A percentile compares a stretch with the other conserved stretches of the same genome.
These are phyloP conservation scores for Aspergillus incahuasiensis DNA, from an alignment of 495 filamentous ascomycete species.

Conservation along the genomic window DNA sequence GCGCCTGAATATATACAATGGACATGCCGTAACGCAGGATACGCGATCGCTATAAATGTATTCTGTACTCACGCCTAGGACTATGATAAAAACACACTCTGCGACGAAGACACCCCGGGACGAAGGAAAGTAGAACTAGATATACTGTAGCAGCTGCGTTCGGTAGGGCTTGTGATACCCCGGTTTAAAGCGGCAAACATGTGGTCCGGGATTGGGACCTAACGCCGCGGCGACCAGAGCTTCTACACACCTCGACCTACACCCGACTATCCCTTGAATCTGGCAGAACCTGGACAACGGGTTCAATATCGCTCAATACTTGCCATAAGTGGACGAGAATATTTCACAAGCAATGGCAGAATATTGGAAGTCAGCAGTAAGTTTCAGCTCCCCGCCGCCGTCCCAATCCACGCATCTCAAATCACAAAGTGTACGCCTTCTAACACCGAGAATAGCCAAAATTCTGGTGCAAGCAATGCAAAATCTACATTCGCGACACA, in stretches of 20 bases:
- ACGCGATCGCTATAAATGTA: too few species aligned
- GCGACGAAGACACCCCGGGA: too few species aligned
- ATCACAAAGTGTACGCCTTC: conserved; percentile 8
- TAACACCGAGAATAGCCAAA: conserved; percentile 55
- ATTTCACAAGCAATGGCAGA: conserved; percentile 68
- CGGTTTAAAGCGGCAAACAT: not conserved
- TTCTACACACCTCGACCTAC: not conserved
- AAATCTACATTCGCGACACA: conserved; percentile 85
- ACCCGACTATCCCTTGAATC: not conserved
- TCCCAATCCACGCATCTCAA: not conserved
- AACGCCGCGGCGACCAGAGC: not conserved
- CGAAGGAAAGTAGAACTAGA: not conserved
- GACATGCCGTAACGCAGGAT: too few species aligned
- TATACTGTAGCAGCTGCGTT: not conserved
- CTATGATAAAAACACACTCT: too few species aligned
- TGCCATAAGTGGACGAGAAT: not conserved
- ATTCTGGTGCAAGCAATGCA: conserved; percentile 98
- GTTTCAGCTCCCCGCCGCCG: conserved; percentile 13
- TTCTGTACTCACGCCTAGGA: too few species aligned
- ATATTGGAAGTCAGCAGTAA: conserved; percentile 96
- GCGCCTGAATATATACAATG: too few species aligned
- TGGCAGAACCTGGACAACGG: not conserved
- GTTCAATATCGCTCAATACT: not conserved
- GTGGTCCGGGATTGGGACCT: not conserved
- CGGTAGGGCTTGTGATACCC: not conserved